These are phyloP conservation scores for Astragalus glycyphyllos DNA, from an alignment of 306 rosid genomes.

Conservation along the genomic window DNA sequence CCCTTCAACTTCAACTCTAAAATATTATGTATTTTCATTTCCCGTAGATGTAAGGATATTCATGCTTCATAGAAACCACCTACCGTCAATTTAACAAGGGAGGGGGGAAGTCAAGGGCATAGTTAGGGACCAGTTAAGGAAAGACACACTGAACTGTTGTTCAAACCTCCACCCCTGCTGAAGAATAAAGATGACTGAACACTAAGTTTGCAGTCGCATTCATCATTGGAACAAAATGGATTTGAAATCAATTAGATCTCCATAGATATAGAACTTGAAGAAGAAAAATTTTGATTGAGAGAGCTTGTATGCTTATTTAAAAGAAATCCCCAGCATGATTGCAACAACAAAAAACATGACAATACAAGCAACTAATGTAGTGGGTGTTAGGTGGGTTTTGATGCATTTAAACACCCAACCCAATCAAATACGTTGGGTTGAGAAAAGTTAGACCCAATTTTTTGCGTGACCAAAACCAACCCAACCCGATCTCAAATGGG, in stretches of 20 bases:
- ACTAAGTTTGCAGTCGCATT: conserved; percentile 1
- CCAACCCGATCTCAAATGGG: too few relatives aligned
- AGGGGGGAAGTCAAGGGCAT: background rate
- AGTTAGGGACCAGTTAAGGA: background rate
- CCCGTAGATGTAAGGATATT: conserved; percentile 3
- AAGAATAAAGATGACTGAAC: background rate
- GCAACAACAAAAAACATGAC: background rate
- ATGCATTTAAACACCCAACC: too few relatives aligned
- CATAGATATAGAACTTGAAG: conserved; percentile 8
- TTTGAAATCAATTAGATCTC: conserved; percentile 3
- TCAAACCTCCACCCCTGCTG: background rate
- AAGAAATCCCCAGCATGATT: background rate
- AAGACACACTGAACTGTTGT: background rate
- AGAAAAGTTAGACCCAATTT: too few relatives aligned
- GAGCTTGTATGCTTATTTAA: background rate
- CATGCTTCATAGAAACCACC: conserved; percentile 1
- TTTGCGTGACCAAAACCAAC: too few relatives aligned
- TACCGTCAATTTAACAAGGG: background rate
- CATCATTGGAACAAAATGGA: background rate
- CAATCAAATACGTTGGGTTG: too few relatives aligned
- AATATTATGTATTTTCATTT: background rate
- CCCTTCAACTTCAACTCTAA: conserved; percentile 15
- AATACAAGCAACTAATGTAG: background rate
- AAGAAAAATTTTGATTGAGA: conserved; percentile 7
- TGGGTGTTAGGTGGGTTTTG: too few relatives aligned